Evolutionary conservation across 108 stramenopile species (phyloP), one percentile per base, ranked within the genome.

Genomic region (Tribonema minus): DNA sequence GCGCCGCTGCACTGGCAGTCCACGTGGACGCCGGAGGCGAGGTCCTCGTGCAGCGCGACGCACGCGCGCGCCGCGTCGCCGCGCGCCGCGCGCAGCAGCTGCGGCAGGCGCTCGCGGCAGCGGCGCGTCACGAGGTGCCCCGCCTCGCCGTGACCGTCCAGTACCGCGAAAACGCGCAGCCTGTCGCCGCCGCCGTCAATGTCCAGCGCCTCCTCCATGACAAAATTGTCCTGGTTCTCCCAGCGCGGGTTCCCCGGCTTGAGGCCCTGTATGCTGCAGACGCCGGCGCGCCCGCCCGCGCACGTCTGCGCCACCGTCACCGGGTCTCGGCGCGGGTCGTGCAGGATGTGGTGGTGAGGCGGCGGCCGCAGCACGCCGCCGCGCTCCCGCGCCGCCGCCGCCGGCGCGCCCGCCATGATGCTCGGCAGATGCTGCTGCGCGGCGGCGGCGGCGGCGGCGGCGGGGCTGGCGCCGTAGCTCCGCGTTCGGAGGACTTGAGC

Each of bases 71-170:
- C 66, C 29, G 71, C 62, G 30, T 76, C 30, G 32, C 71, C 20
- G 35, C 61, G 28, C 6, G 61, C 66, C 3, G 71, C 61, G 20
- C 34, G n/a, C 72, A 81, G 37, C 7, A 77, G 28, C 23, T 59
- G 70, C 0, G 80, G 80, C 23, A 81, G 29, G 34, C 65, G 70
- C 0, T 77, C 76, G 12, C 76, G 1, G 28, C 76, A 77, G 26
- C 76, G 32, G 2, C 70, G 78, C 12, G 71, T 80, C 77, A 82
- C 78, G 1, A 80, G 70, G 35, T 82, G 77, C 0, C 81, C 81
- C 71, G 72, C 58, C 84, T 86, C 84, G n/a, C 86, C 86, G 70
- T 86, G 86, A 20, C 86, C 86, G 66, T 86, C 86, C n/a, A 86
- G 61, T 7, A 86, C 81, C 3, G 68, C 68, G 61, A 85, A 86